These are phyloP conservation scores for Orbilia oligospora DNA, from an alignment of 2,329 filamentous ascomycete species.

Conservation along the genomic window DNA sequence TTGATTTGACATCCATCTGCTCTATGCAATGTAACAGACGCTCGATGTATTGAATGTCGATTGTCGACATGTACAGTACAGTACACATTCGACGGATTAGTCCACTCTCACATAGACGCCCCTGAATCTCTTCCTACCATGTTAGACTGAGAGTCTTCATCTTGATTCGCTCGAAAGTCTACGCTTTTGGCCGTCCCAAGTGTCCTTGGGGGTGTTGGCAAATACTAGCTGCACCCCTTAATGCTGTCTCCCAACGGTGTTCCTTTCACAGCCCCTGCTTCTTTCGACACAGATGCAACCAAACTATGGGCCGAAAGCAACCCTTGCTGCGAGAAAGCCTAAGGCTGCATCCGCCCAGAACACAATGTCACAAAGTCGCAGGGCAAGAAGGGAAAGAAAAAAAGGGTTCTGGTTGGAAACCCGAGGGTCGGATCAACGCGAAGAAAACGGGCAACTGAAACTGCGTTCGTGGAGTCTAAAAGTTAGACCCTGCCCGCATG, in stretches of 20 bases:
- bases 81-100: slow-evolving; percentile 2
- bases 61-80: neutral
- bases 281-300: slow-evolving; percentile 26
- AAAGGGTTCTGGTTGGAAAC: slow-evolving; percentile 23
- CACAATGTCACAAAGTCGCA: slow-evolving; percentile 3
- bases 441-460: slow-evolving; percentile 49
- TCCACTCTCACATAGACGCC: slow-evolving; percentile 12
- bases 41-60: no score
- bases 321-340: slow-evolving; percentile 34
- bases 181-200: slow-evolving; percentile 54
- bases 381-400: neutral
- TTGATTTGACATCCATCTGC: no score
- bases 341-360: slow-evolving; percentile 29
- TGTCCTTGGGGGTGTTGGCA: slow-evolving; percentile 29
- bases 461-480: slow-evolving; percentile 30
- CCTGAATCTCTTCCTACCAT: slow-evolving; percentile 17
- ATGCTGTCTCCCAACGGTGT: slow-evolving; percentile 40
- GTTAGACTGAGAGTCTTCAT: slow-evolving; percentile 3
- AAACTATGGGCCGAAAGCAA: slow-evolving; percentile 25
- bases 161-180: slow-evolving; percentile 25
- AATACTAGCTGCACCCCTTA: slow-evolving; percentile 48
- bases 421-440: slow-evolving; percentile 29
- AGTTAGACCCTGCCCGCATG: slow-evolving; percentile 37
- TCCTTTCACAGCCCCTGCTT: slow-evolving; percentile 41
- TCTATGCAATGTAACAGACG: no score